Base-by-base conservation (phyloP, 108 stramenopile genomes). In the Fistulifera pelliculosa region DNA sequence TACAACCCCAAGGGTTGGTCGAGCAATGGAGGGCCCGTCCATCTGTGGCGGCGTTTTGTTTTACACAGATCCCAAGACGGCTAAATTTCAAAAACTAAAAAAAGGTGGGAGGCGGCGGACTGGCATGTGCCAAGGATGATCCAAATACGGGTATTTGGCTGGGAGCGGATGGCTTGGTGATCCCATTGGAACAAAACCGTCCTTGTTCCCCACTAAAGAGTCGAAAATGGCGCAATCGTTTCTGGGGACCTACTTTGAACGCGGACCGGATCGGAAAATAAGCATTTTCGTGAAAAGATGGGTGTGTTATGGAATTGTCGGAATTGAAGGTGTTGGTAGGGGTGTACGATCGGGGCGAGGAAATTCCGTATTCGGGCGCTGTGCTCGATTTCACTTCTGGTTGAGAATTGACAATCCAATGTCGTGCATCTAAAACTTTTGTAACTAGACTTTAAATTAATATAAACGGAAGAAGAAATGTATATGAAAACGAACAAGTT, bases 1-100 rank as follows among this genome's bases (percentile, higher is more conserved):
- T 80, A 85, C 69, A 85, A 85, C 65, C 83, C 83, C 14, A 71
- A 73, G 11, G 83, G 83, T 17, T 78, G 77, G 71, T 71, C 79
- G 10, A 68, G 70, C 16, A 54, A 73, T 41, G 83, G 83, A 22
- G 77, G 79, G 65, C 68, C 3, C 40, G 83, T 39, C 72, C 76
- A 0, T 68, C 65, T 28, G 66, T 80, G 15, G 76, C 83, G 1
- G 62, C 76, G 24, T 85, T 85, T 60, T 35, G 80, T 13, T 85
- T 80, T 55, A 44, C 25, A 38, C 39, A 23, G 16, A 3, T 35
- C 8, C 31, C 31, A 35, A n/a, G n/a, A n/a, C 31, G 8, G 31
- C 6, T 6, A 35, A 35, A 28, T 71, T 66, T 58, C 81, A 78
- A 64, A 84, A 84, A 47, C 40, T 25, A 78, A 10, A 66, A 65